These are phyloP conservation scores for Cucurbita argyrosperma DNA, from an alignment of 306 rosid genomes.

Conservation along the genomic window DNA sequence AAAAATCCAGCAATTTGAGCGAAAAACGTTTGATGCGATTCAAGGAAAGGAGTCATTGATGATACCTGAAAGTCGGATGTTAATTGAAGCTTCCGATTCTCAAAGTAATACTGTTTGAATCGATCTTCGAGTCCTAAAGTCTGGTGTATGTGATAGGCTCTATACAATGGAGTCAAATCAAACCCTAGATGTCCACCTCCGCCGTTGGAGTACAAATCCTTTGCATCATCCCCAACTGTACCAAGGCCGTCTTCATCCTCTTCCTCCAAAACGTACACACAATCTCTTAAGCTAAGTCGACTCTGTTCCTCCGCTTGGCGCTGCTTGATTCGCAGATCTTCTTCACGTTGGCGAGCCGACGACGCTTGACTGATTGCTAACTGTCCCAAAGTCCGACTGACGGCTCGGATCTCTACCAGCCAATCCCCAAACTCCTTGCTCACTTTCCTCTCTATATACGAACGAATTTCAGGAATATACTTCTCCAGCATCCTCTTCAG, in stretches of 20 bases:
- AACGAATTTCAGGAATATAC: slow-evolving; percentile 89
- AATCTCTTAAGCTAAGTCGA: slow-evolving; percentile 81
- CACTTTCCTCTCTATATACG: slow-evolving; percentile 71
- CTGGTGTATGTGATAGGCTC: slow-evolving; percentile 80
- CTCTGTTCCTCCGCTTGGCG: slow-evolving; percentile 99
- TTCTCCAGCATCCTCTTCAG: slow-evolving; percentile 81
- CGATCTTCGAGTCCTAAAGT: slow-evolving; percentile 86
- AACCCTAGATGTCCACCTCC: slow-evolving; percentile 52
- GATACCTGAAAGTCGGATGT: slow-evolving; percentile 98
- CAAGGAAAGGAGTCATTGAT: slow-evolving; percentile 95
- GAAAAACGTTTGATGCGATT: slow-evolving; percentile 92
- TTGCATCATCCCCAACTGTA: slow-evolving; percentile 21
- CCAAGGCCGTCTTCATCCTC: slow-evolving; percentile 66
- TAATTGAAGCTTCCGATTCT: slow-evolving; percentile 86
- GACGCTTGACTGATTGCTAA: slow-evolving; percentile 91
- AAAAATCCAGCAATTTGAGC: slow-evolving; percentile 96
- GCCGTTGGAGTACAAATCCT: slow-evolving; percentile 29
- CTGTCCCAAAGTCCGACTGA: slow-evolving; percentile 83
- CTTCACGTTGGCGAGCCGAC: slow-evolving; percentile 89
- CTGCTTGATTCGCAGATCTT: slow-evolving; percentile 94
- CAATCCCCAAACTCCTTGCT: slow-evolving; percentile 88
- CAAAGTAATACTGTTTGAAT: slow-evolving; percentile 80
- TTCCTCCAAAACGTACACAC: slow-evolving; percentile 77
- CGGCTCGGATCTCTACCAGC: slow-evolving; percentile 95
- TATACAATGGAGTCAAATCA: slow-evolving; percentile 80